These are phyloP conservation scores for Gossypium schwendimanii DNA, from an alignment of 441 rosid species.

Conservation along the genomic window DNA sequence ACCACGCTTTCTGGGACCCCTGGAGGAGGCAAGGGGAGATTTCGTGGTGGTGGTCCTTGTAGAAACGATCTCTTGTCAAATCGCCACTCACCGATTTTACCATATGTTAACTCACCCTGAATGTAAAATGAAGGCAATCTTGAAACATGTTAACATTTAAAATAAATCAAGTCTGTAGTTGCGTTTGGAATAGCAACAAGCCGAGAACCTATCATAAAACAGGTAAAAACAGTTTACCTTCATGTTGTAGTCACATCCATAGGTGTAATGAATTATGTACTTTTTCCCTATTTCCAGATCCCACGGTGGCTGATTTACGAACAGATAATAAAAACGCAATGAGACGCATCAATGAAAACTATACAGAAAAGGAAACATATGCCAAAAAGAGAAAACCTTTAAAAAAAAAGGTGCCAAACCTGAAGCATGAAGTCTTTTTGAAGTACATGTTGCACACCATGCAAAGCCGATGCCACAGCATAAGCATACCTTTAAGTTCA, in stretches of 20 bases:
- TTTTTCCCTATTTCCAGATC: slow-evolving; percentile 41
- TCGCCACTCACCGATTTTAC: slow-evolving; percentile 69
- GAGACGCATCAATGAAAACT: not conserved
- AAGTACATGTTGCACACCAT: slow-evolving; percentile 55
- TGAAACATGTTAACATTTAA: not conserved
- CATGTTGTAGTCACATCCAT: slow-evolving; percentile 64
- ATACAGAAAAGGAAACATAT: not conserved
- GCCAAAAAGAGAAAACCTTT: not conserved
- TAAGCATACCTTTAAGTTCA: slow-evolving; percentile 50
- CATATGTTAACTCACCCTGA: slow-evolving; percentile 67
- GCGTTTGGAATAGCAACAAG: not conserved
- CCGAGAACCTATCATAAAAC: not conserved
- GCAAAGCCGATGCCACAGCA: slow-evolving; percentile 67
- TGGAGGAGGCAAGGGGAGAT: slow-evolving; percentile 53
- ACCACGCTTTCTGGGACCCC: slow-evolving; percentile 80
- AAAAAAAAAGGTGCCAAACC: slow-evolving; percentile 27
- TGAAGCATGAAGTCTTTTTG: slow-evolving; percentile 65
- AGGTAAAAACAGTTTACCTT: slow-evolving; percentile 32
- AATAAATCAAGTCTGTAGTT: not conserved
- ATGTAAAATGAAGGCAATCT: slow-evolving; percentile 1
- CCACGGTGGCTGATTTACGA: slow-evolving; percentile 61
- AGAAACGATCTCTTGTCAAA: slow-evolving; percentile 66
- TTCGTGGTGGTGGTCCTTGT: slow-evolving; percentile 52
- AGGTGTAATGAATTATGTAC: slow-evolving; percentile 67
- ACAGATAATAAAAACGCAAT: slow-evolving; percentile 5